Conservation (phyloP, 2,329 filamentous ascomycete genomes). For the Exophiala viscosa region DNA sequence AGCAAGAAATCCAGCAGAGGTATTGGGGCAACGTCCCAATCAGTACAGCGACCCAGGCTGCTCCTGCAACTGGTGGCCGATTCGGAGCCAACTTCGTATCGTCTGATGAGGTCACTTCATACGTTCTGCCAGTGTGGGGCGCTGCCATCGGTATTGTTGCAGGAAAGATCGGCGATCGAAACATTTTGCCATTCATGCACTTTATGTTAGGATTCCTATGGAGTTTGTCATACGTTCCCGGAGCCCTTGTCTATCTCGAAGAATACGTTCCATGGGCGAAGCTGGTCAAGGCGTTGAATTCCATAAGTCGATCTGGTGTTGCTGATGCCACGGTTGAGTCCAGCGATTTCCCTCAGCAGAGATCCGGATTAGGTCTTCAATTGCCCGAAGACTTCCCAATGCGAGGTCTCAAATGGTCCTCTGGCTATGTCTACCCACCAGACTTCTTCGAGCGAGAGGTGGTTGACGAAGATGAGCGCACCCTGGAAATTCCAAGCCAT, state of each 20-base stretch:
- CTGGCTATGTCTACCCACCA: conserved; percentile 45
- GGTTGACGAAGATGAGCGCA: conserved; percentile 54
- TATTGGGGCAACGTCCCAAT: conserved; percentile 22
- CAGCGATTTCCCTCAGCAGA: conserved; percentile 40
- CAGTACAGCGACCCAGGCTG: conserved; percentile 8
- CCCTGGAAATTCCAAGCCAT: conserved; percentile 49
- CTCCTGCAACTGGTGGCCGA: conserved; percentile 18
- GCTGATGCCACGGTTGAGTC: conserved; percentile 36
- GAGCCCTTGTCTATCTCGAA: conserved; percentile 40
- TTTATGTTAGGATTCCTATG: conserved; percentile 53
- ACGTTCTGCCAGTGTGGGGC: conserved; percentile 39
- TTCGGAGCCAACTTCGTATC: conserved; percentile 22
- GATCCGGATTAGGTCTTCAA: conserved; percentile 43
- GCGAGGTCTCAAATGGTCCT: conserved; percentile 52
- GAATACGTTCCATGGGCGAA: conserved; percentile 49
- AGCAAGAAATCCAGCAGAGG: conserved; percentile 21
- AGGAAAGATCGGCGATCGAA: conserved; percentile 47
- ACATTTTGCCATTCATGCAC: conserved; percentile 54
- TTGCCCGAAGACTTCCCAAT: conserved; percentile 59
- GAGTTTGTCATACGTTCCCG: conserved; percentile 38
- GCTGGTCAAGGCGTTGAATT: conserved; percentile 53
- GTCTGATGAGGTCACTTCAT: conserved; percentile 33
- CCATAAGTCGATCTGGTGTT: conserved; percentile 42
- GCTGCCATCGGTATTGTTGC: conserved; percentile 44
- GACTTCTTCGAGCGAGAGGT: conserved; percentile 50